Conservation (phyloP, 495 filamentous ascomycete species). For the Xylaria bambusicola region DNA sequence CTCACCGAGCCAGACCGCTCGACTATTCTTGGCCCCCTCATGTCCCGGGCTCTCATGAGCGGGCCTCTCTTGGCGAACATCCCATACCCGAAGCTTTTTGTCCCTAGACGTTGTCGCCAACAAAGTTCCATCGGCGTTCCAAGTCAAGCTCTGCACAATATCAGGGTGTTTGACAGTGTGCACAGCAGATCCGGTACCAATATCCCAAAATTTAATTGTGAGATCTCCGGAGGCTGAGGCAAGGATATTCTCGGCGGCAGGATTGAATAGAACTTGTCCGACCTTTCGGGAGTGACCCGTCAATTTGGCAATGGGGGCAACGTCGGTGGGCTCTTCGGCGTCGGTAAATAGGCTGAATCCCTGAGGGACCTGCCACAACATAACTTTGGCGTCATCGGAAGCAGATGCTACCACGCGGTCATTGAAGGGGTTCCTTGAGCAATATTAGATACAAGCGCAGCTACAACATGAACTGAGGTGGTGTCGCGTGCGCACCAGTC, state of each 20-base stretch:
- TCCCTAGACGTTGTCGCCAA: slow-evolving; percentile 93
- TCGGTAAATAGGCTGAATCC: slow-evolving; percentile 82
- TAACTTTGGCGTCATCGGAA: slow-evolving; percentile 95
- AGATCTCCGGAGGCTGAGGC: slow-evolving; percentile 94
- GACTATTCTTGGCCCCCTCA: slow-evolving; percentile 92
- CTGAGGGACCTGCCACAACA: slow-evolving; percentile 93
- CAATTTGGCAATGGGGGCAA: slow-evolving; percentile 77
- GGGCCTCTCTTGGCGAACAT: slow-evolving; percentile 87
- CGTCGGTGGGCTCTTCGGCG: slow-evolving; percentile 77
- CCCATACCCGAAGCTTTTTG: slow-evolving; percentile 98
- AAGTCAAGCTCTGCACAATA: slow-evolving; percentile 92
- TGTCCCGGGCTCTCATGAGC: slow-evolving; percentile 85
- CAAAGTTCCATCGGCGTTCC: slow-evolving; percentile 88
- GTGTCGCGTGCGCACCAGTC: slow-evolving; percentile 72
- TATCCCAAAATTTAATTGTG: slow-evolving; percentile 95
- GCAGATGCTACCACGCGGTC: slow-evolving; percentile 89
- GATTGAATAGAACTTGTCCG: slow-evolving; percentile 97
- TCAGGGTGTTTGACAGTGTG: slow-evolving; percentile 81
- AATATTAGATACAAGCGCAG: slow-evolving; percentile 22
- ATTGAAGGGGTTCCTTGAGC: slow-evolving; percentile 85
- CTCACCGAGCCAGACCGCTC: slow-evolving; percentile 94
- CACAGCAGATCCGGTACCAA: slow-evolving; percentile 71
- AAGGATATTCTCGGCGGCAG: slow-evolving; percentile 91
- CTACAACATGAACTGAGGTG: slow-evolving; percentile 24
- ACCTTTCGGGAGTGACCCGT: slow-evolving; percentile 83